Base-by-base conservation (phyloP, 805 yeast genomes). In the Teunomyces cretensis region DNA sequence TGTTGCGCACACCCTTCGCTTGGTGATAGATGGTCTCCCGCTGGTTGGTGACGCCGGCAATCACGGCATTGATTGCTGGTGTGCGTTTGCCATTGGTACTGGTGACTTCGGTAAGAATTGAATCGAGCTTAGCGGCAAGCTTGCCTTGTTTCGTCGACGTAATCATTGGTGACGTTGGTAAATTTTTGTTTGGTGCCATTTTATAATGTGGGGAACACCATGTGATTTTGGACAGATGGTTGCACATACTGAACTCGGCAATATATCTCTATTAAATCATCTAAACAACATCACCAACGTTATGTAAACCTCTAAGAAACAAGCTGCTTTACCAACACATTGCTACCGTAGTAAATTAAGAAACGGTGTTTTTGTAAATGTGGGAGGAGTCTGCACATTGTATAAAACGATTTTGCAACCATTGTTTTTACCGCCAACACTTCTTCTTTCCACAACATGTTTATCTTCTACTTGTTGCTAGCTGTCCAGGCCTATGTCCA, bases 401-500 rank as follows among this genome's bases (percentile, higher is more conserved):
- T 30, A 30, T 11, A 13, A 30, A 30, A 4, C 9, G 13, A 11
- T 22, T 35, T 35, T 22, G 38, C 38, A 22, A 14, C 38, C 28
- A 35, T 35, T n/a, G n/a, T n/a, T n/a, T n/a, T 35, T 19, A 28
- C 38, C 38, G 38, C 38, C 38, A 5, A 35, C 28, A 35, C 22
- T 19, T 19, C 22, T 22, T n/a, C 22, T 19, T 19, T 19, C 3
- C 22, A 19, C 28, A 32, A 13, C 19, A 37, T 26, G 32, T 15
- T 26, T 17, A 7, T 27, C 14, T 15, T 26, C 30, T 27, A 27
- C 41, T 37, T 27, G 15, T 11, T 27, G 41, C 38, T 35, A n/a
- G 22, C 28, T 17, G 38, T 35, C 22, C 27, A 35, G 13, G 47
- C 43, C 7, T 42, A 32, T 42, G 68, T 85, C 6, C 78, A 84